phyloP scores from a whole-genome alignment of 2,329 filamentous ascomycete genomes.

The Penicillium olsonii region DNA sequence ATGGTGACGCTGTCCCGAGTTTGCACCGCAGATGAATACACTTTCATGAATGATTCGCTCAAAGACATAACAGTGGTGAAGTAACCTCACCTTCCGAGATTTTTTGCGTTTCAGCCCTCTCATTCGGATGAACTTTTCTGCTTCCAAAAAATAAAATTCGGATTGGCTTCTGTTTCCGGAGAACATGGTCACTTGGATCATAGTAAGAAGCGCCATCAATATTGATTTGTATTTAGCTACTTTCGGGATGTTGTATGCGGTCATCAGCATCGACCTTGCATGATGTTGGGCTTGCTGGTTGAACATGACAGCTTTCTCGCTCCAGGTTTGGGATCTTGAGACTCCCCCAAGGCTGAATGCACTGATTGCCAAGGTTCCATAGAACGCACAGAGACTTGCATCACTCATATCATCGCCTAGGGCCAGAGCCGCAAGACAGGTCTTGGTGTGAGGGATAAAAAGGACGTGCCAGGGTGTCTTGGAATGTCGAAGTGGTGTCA shows the following conservation, averaged over 20 bases:
- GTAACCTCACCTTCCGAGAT: constrained; percentile 45
- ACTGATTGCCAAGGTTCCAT: constrained; percentile 45
- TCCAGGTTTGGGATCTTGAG: constrained; percentile 34
- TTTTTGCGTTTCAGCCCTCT: constrained; percentile 42
- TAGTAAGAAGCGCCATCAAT: constrained; percentile 48
- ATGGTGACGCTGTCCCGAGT: constrained; percentile 15
- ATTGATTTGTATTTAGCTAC: constrained; percentile 48
- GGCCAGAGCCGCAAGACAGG: constrained; percentile 45
- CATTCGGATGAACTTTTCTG: constrained; percentile 47
- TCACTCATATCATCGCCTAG: constrained; percentile 44
- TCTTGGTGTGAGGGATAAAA: constrained; percentile 45
- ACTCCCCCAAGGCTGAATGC: constrained; percentile 43
- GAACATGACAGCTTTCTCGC: constrained; percentile 33
- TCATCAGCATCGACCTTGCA: constrained; percentile 34
- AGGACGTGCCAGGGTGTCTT: constrained; percentile 50
- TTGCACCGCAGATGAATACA: constrained; percentile 20
- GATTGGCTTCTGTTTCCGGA: constrained; percentile 37
- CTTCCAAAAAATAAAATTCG: constrained; percentile 45
- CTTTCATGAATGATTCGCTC: constrained; percentile 51
- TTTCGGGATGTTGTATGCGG: constrained; percentile 38
- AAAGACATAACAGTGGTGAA: constrained; percentile 53
- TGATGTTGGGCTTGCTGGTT: constrained; percentile 34
- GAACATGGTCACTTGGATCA: constrained; percentile 41
- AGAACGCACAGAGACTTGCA: constrained; percentile 43
- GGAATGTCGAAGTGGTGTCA: constrained; percentile 32